Evolutionary conservation across 371 early-diverging fungal genomes (phyloP).

Genomic region (Polyrhizophydium stewartii): DNA sequence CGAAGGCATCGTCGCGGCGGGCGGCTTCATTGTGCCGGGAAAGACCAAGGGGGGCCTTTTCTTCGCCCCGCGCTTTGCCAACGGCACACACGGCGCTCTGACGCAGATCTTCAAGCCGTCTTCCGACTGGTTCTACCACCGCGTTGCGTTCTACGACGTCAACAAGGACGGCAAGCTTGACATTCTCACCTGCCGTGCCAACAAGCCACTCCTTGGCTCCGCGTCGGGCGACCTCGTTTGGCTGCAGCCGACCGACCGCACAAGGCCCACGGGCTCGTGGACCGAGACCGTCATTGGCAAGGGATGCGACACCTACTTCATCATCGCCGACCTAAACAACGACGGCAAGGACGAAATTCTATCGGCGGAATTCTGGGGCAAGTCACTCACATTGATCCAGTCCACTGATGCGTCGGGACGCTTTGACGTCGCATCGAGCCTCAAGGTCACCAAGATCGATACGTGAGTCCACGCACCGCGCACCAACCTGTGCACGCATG

Average conservation of each 20-base stretch:
- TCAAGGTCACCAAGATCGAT: no score
- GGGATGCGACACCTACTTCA: conserved; percentile 13
- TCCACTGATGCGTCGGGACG: no score
- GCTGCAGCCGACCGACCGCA: conserved; percentile 6
- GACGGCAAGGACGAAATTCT: conserved; percentile 20
- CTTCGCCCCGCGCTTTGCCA: no score
- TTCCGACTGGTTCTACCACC: conserved; percentile 18
- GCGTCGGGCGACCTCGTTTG: conserved; percentile 8
- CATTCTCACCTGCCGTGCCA: conserved; percentile 19
- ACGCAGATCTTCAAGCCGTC: neutral
- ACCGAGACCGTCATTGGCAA: conserved; percentile 15
- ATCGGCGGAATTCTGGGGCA: conserved; percentile 19
- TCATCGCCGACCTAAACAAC: conserved; percentile 8
- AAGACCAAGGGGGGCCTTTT: no score
- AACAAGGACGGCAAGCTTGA: conserved; percentile 15
- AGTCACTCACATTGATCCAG: conserved; percentile 8
- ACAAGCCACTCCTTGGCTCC: conserved; percentile 10
- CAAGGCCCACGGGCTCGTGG: conserved; percentile 11
- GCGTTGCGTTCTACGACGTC: conserved; percentile 10
- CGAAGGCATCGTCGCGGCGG: no score
- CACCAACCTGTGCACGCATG: no score
- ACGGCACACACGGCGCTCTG: no score
- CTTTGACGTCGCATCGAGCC: no score
- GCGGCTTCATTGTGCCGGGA: no score
- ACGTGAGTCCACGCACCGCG: no score